Evolutionary conservation across 2,329 filamentous ascomycete genomes (phyloP), one percentile per base, ranked within the genome.

Genomic region (Apiospora koreana): DNA sequence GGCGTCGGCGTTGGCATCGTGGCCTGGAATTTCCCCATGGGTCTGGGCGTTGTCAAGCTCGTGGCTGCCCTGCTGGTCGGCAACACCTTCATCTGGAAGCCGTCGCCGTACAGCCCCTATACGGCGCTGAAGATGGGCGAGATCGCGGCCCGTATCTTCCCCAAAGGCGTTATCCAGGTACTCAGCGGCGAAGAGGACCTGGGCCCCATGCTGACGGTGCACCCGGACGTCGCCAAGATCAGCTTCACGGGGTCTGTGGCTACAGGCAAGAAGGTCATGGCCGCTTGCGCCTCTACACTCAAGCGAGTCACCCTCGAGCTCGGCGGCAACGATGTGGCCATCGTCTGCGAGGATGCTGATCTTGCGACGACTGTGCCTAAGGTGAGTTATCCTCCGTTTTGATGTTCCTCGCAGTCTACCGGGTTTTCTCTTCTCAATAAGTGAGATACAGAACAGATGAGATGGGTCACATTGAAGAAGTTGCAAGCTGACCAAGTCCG

Each of bases 211-310:
- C 77, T 92, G 68, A 90, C 88, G 0, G 78, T 77, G 16, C 89
- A 92, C 74, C 87, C 88, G 0, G 86, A 83, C 25, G 85, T 91
- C 69, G 83, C 86, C 70, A 92, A 90, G 82, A 86, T 92, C 76
- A 85, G 83, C 73, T 92, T 89, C 80, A 88, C 87, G 10, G 87
- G 87, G 21, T 87, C 85, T 38, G 86, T 82, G 68, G 82, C 83
- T 0, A 88, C 86, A 1, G 87, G 87, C 41, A 88, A 87, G 81
- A 86, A 84, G 78, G 84, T 89, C 74, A 86, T 87, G 85, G 84
- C 83, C 70, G 82, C 81, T 21, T 82, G 81, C 68, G 79, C 84
- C 25, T 82, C 82, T 75, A 87, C 85, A 0, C 79, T 89, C 69
- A 89, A 88, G 81, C 80, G 86, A 69, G 83, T 87, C 31, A 87